These are phyloP conservation scores for Nidularia pulvinata DNA, from an alignment of 768 basidiomycete species.

Conservation along the genomic window DNA sequence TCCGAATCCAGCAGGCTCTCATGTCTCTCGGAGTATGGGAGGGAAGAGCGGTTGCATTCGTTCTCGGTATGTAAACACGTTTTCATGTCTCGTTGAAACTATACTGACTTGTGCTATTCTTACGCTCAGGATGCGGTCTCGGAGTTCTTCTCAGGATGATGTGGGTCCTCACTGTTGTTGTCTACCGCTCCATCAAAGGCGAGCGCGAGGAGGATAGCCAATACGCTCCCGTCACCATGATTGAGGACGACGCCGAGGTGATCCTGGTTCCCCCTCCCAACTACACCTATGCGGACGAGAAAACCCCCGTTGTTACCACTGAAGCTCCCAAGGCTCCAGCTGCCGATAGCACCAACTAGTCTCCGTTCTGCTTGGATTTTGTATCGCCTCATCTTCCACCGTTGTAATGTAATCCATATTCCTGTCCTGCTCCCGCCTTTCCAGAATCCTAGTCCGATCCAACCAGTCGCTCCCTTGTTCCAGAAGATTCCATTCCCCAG, in stretches of 20 bases:
- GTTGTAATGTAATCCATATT: too few relatives aligned
- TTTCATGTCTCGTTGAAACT: not conserved
- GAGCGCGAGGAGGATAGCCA: conserved; percentile 35
- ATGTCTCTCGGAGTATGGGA: conserved; percentile 81
- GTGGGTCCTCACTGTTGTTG: conserved; percentile 68
- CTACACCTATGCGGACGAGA: conserved; percentile 56
- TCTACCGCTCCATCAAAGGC: conserved; percentile 54
- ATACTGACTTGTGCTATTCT: conserved; percentile 1
- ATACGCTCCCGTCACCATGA: conserved; percentile 31
- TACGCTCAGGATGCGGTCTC: conserved; percentile 68
- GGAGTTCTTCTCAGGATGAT: conserved; percentile 83
- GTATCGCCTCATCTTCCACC: too few relatives aligned
- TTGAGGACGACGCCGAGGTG: conserved; percentile 44
- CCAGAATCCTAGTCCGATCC: too few relatives aligned
- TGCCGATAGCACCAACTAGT: too few relatives aligned
- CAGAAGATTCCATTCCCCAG: too few relatives aligned
- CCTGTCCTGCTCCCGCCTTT: too few relatives aligned
- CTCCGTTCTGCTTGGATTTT: too few relatives aligned
- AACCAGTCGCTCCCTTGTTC: too few relatives aligned
- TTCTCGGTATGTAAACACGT: conserved; percentile 50
- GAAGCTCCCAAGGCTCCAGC: too few relatives aligned
- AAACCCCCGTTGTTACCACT: conserved; percentile 21
- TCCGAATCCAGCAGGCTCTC: conserved; percentile 64
- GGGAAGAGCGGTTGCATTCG: conserved; percentile 80
- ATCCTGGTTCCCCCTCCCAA: conserved; percentile 51